A percentile compares a stretch with the other conserved stretches of the same genome.
Evolutionary conservation across 2,329 filamentous ascomycete species (phyloP).

Genomic region (Dactylellina parvicollis): DNA sequence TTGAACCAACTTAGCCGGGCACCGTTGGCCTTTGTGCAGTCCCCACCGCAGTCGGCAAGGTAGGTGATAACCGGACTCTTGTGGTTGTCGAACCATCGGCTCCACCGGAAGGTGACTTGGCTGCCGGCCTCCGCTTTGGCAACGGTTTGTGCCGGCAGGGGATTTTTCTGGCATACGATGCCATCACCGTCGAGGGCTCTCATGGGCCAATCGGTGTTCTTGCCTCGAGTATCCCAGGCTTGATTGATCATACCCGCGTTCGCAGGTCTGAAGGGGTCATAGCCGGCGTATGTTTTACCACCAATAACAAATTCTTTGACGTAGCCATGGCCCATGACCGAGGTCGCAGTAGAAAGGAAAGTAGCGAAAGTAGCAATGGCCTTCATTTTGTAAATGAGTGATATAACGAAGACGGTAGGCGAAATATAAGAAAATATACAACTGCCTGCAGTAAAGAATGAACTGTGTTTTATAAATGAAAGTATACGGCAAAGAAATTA

Average conservation of each 20-base stretch:
- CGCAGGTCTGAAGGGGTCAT: slow-evolving; percentile 53
- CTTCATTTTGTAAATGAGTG: slow-evolving; percentile 54
- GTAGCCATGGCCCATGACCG: slow-evolving; percentile 53
- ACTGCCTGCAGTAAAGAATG: background rate
- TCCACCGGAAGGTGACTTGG: slow-evolving; percentile 65
- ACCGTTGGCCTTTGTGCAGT: slow-evolving; percentile 63
- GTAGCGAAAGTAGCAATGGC: slow-evolving; percentile 25
- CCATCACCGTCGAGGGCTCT: slow-evolving; percentile 61
- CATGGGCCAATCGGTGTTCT: slow-evolving; percentile 63
- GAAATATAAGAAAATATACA: no score
- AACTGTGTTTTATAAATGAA: background rate
- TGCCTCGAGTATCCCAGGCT: slow-evolving; percentile 38
- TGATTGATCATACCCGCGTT: slow-evolving; percentile 57
- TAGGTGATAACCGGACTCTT: slow-evolving; percentile 65
- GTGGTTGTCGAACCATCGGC: slow-evolving; percentile 65
- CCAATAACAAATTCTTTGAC: slow-evolving; percentile 54
- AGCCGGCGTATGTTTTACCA: slow-evolving; percentile 43
- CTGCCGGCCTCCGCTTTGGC: slow-evolving; percentile 64
- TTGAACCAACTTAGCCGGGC: slow-evolving; percentile 63
- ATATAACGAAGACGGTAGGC: background rate
- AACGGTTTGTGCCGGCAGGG: slow-evolving; percentile 62
- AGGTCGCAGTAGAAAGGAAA: slow-evolving; percentile 29
- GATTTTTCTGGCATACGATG: slow-evolving; percentile 66
- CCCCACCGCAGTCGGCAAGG: slow-evolving; percentile 62
- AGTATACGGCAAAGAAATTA: background rate